Evolutionary conservation across 78 protist species (phyloP).

Genomic region (Capsaspora owczarzaki): DNA sequence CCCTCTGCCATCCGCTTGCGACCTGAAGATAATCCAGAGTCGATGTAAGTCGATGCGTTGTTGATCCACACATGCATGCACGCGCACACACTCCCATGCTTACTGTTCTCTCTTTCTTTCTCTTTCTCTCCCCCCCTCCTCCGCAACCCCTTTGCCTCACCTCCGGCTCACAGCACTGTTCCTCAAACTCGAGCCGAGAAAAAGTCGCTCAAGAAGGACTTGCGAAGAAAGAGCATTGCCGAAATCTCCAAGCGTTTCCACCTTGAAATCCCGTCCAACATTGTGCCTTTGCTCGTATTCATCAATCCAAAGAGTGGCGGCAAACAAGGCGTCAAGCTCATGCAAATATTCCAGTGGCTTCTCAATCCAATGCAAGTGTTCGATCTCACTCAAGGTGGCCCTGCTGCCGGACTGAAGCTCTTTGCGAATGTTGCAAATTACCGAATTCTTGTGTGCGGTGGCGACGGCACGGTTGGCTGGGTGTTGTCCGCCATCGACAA

Average conservation of each 20-base stretch:
- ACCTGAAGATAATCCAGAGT: neutral
- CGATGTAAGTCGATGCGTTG: neutral
- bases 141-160: neutral
- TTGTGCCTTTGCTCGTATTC: conserved; percentile 20
- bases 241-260: too few relatives aligned
- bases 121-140: neutral
- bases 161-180: neutral
- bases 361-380: conserved; percentile 8
- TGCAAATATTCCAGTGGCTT: neutral
- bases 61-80: neutral
- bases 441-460: conserved; percentile 72
- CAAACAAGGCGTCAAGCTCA: conserved; percentile 6
- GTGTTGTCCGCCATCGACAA: conserved; percentile 42
- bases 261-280: too few relatives aligned
- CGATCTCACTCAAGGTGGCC: conserved; percentile 17
- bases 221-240: neutral
- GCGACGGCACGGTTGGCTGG: conserved; percentile 89
- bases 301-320: conserved; percentile 32
- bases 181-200: neutral
- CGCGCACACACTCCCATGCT: neutral
- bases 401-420: conserved; percentile 10
- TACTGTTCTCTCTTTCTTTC: too few relatives aligned
- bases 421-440: conserved; percentile 10
- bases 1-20: neutral
- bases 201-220: neutral